These are phyloP conservation scores for Encephalitozoon cuniculi DNA, from an alignment of 371 early-diverging fungal genomes.

Conservation along the genomic window DNA sequence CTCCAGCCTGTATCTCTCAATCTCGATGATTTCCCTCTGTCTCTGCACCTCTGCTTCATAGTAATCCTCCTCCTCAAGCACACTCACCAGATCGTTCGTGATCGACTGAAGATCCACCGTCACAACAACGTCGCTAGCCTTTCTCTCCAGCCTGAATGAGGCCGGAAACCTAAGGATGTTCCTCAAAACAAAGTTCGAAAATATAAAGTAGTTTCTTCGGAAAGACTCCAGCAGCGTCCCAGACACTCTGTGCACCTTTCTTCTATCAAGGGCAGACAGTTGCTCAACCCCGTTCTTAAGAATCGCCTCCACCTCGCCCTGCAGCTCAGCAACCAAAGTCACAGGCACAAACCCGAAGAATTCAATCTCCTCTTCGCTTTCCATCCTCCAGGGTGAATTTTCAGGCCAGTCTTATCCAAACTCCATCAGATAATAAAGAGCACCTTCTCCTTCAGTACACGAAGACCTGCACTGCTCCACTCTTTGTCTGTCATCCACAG, in stretches of 20 bases:
- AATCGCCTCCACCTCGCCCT: conserved; percentile 18
- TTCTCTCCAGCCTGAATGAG: conserved; percentile 54
- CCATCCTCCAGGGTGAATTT: background rate
- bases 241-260: background rate
- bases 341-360: conserved; percentile 58
- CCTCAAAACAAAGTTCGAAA: conserved; percentile 55
- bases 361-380: conserved; percentile 58
- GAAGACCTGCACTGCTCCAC: conserved; percentile 54
- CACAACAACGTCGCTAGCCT: conserved; percentile 23
- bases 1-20: background rate
- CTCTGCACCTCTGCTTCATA: background rate
- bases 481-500: conserved; percentile 61
- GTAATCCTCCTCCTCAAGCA: background rate
- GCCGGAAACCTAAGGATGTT: conserved; percentile 57
- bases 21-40: background rate
- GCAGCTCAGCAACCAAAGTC: conserved; percentile 49
- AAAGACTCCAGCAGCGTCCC: conserved; percentile 25
- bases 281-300: conserved; percentile 1
- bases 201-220: conserved; percentile 54
- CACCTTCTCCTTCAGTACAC: conserved; percentile 61
- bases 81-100: background rate
- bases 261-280: background rate
- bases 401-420: background rate
- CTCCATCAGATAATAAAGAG: conserved; percentile 55
- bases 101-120: conserved; percentile 24